Conservation (phyloP, 768 basidiomycete species). For the Pulveroboletus sp. region DNA sequence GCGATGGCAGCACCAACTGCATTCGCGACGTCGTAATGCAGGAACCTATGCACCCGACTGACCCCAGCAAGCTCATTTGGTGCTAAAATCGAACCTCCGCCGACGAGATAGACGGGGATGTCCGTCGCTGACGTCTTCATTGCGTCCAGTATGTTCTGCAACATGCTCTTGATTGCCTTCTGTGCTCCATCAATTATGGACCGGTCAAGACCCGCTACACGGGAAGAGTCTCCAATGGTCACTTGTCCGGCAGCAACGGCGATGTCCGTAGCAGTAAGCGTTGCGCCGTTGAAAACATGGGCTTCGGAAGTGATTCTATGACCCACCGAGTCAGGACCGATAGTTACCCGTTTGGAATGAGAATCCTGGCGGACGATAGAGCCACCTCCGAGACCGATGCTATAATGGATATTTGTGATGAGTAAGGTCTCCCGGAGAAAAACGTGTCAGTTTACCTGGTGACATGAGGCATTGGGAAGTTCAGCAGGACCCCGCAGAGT, state of each 20-base stretch:
- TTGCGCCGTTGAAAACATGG: constrained; percentile 50
- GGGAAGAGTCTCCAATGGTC: constrained; percentile 28
- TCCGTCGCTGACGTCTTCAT: constrained; percentile 64
- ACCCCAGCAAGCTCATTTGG: constrained; percentile 50
- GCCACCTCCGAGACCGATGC: constrained; percentile 62
- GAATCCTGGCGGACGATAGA: constrained; percentile 42
- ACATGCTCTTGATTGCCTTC: constrained; percentile 37
- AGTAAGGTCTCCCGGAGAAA: not conserved
- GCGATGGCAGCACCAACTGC: constrained; percentile 54
- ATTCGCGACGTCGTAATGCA: constrained; percentile 53
- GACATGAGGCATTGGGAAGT: constrained; percentile 59
- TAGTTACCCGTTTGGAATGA: constrained; percentile 36
- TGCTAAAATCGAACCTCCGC: constrained; percentile 59
- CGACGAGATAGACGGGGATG: constrained; percentile 56
- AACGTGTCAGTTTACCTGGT: constrained; percentile 25
- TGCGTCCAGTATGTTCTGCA: constrained; percentile 48
- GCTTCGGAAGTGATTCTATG: constrained; percentile 47
- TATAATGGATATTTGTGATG: constrained; percentile 17
- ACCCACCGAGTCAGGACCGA: constrained; percentile 66
- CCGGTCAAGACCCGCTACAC: constrained; percentile 19
- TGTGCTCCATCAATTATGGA: constrained; percentile 33
- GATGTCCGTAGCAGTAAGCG: constrained; percentile 59
- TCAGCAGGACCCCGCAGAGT: constrained; percentile 55
- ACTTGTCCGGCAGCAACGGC: constrained; percentile 38
- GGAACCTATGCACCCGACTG: constrained; percentile 44